phyloP scores from a whole-genome alignment of 768 basidiomycete species.

The Rhizopogon vesiculosus region DNA sequence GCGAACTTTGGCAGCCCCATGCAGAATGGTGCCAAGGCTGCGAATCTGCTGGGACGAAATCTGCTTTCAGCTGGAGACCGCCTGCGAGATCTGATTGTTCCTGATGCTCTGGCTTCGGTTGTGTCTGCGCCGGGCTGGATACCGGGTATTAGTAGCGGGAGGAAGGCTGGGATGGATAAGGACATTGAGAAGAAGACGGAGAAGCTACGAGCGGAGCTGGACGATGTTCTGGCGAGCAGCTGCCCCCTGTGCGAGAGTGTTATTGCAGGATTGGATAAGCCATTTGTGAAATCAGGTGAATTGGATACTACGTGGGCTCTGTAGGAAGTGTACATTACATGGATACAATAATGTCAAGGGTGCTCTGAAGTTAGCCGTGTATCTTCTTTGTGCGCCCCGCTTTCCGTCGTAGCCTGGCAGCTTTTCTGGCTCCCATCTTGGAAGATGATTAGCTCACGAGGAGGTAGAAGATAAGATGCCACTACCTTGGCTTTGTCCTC shows the following conservation, averaged over 20 bases:
- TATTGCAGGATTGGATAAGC: constrained; percentile 78
- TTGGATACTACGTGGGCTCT: constrained; percentile 74
- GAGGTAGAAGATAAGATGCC: not conserved
- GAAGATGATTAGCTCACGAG: constrained; percentile 4
- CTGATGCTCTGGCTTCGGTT: constrained; percentile 84
- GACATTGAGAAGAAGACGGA: constrained; percentile 62
- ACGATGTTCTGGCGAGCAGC: constrained; percentile 81
- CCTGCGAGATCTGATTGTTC: constrained; percentile 87
- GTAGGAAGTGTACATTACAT: constrained; percentile 22
- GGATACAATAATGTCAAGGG: no score
- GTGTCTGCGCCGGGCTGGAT: constrained; percentile 80
- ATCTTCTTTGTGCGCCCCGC: constrained; percentile 79
- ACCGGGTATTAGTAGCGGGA: constrained; percentile 55
- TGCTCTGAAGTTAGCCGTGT: constrained; percentile 46
- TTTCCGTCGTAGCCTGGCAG: constrained; percentile 65
- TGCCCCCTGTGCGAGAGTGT: constrained; percentile 95
- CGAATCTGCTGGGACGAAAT: constrained; percentile 69
- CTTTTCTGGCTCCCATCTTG: constrained; percentile 79
- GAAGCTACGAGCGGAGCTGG: constrained; percentile 77
- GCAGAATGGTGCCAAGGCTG: constrained; percentile 61
- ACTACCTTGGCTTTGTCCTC: constrained; percentile 28
- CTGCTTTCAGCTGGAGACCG: constrained; percentile 86
- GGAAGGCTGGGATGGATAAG: constrained; percentile 36
- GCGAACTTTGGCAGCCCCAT: constrained; percentile 61
- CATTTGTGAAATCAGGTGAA: constrained; percentile 80